Percentiles rank a stretch among this genome's conserved stretches.
Evolutionary conservation across 345 rosid species (phyloP).

Genomic region (Eucalyptus pauciflora): DNA sequence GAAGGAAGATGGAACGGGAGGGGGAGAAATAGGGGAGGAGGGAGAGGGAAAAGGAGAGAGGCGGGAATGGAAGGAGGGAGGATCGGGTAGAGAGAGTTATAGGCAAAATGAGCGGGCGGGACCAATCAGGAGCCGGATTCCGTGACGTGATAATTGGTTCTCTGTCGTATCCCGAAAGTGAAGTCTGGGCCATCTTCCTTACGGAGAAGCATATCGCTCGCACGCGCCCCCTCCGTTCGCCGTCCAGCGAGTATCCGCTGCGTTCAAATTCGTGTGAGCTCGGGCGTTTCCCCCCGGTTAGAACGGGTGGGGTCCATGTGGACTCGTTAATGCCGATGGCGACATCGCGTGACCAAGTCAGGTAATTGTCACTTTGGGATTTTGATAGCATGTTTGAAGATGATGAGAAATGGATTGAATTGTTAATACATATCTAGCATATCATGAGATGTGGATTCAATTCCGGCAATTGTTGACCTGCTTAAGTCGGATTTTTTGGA

Average conservation of each 20-base stretch:
- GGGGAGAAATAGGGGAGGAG: background rate
- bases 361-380: background rate
- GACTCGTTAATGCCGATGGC: background rate
- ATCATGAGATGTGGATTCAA: background rate
- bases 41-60: background rate
- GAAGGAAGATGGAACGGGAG: background rate
- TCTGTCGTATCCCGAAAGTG: background rate
- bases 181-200: background rate
- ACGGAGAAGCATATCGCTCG: background rate
- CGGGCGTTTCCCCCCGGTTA: background rate
- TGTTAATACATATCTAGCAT: background rate
- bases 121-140: background rate
- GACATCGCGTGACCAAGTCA: fast-evolving
- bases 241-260: background rate
- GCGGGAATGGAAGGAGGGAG: background rate
- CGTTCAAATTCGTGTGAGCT: background rate
- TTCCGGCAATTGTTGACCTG: fast-evolving
- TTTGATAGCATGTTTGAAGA: background rate
- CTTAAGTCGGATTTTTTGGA: fast-evolving
- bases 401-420: background rate
- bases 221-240: background rate
- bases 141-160: background rate
- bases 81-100: background rate
- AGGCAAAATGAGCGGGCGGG: background rate
- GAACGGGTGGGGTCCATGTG: background rate